Base-by-base conservation (phyloP, 2,329 filamentous ascomycete species). In the Alternaria ethzedia region DNA sequence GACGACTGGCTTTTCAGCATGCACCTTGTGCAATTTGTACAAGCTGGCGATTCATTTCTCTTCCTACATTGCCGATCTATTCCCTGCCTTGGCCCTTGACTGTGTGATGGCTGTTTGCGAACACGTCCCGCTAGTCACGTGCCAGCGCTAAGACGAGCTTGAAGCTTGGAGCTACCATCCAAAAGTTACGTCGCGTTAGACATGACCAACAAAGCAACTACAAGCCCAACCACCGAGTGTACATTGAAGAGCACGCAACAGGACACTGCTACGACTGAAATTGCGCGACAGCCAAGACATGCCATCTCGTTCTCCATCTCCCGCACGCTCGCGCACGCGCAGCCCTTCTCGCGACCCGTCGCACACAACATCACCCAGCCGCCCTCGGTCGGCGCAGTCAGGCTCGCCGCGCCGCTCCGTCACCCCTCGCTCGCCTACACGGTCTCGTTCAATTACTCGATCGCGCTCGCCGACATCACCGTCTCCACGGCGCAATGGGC, bases 281-380 rank as follows among this genome's bases (percentile, higher is more conserved):
- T 32, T 47, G 45, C 15, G 21, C 47, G 4, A 21, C 26, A 26
- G 36, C 7, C 25, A 36, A 43, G 26, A 20, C 20, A 73, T 72
- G 70, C 68, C 69, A 26, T 78, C 77, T 45, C 71, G 60, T 28
- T 76, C 73, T 12, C 69, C 67, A 13, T 72, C 73, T 23, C 71
- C 65, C 32, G 64, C 72, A 61, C 71, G 68, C 36, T 70, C 73
- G 58, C 74, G 66, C 60, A 71, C 70, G 36, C 80, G 77, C 63
- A 82, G 80, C 72, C 67, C 65, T 36, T 82, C 81, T 41, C 82
- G 81, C 65, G 78, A 81, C 59, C 81, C 80, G 61, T 82, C 82
- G 46, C 78, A 63, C 56, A 76, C 78, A 41, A 69, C 59, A 54
- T 75, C 76, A 55, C 70, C 67, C 41, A 71, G 63, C 58, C 73